phyloP scores from a whole-genome alignment of 257 asterid species.

The Paraleonurus japonicus region DNA sequence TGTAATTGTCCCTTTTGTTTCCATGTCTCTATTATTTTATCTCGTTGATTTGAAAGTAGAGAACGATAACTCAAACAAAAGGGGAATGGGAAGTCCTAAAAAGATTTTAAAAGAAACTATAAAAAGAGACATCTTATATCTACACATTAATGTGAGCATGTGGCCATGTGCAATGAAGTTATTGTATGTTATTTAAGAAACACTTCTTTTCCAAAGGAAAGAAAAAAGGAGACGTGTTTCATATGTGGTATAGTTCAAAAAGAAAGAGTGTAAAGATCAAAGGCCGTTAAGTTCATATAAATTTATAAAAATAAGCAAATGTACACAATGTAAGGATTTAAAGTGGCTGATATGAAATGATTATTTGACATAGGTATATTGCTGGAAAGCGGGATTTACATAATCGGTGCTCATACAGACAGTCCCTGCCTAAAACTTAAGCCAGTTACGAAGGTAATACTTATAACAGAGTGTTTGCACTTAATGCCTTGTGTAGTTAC shows the following conservation, averaged over 20 bases:
- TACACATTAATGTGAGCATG: neutral
- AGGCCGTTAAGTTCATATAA: neutral
- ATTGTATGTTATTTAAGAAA: no score
- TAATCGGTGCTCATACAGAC: conserved; percentile 96
- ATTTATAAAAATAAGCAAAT: conserved; percentile 3
- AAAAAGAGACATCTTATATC: neutral
- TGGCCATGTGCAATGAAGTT: no score
- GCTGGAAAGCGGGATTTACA: conserved; percentile 84
- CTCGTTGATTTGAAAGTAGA: neutral
- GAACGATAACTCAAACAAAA: neutral
- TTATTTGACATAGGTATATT: conserved; percentile 51
- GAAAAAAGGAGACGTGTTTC: neutral
- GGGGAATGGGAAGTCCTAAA: neutral
- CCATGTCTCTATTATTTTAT: neutral
- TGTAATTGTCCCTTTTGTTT: conserved; percentile 17
- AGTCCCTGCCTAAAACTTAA: conserved; percentile 88
- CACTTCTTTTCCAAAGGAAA: no score
- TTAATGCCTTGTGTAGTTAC: neutral
- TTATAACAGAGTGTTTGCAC: neutral
- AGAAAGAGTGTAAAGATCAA: neutral
- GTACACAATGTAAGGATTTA: neutral
- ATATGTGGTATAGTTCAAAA: neutral
- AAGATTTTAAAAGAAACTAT: neutral
- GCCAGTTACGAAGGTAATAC: conserved; percentile 75
- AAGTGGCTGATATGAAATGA: conserved; percentile 18